Evolutionary conservation across 108 stramenopile genomes (phyloP).

Genomic region (Cylindrotheca fusiformis): DNA sequence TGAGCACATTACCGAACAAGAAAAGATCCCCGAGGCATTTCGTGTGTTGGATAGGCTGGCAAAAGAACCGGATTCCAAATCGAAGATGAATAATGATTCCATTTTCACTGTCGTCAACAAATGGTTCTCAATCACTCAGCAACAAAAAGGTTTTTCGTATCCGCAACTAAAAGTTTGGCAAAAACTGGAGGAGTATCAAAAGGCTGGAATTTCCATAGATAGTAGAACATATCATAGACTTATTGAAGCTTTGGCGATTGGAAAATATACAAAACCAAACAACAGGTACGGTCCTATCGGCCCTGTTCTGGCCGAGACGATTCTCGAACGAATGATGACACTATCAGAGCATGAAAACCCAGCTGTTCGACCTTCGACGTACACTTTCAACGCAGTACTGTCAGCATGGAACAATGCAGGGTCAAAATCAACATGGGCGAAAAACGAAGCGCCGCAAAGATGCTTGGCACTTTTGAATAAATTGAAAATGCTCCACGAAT

Average conservation of each 20-base stretch:
- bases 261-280: conserved; percentile 15
- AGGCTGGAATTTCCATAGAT: conserved; percentile 20
- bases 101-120: conserved; percentile 16
- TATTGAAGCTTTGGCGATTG: conserved; percentile 25
- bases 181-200: conserved; percentile 23
- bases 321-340: conserved; percentile 26
- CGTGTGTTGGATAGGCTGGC: conserved; percentile 23
- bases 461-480: conserved; percentile 22
- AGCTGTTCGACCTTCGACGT: conserved; percentile 17
- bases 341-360: conserved; percentile 19
- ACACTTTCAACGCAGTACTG: conserved; percentile 23
- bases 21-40: conserved; percentile 21
- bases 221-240: conserved; percentile 22
- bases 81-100: conserved; percentile 15
- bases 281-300: conserved; percentile 2
- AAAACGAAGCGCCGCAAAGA: conserved; percentile 26
- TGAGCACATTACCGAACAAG: conserved; percentile 5
- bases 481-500: conserved; percentile 18
- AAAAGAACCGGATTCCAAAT: conserved; percentile 14
- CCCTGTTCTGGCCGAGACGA: conserved; percentile 31
- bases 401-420: conserved; percentile 23
- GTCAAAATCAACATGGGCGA: conserved; percentile 1
- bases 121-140: conserved; percentile 15
- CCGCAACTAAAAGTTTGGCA: conserved; percentile 23
- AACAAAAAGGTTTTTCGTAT: background rate